A percentile compares a stretch with the other conserved stretches of the same genome.
Evolutionary conservation across 345 rosid species (phyloP).

Genomic region (Leavenworthia alabamica): DNA sequence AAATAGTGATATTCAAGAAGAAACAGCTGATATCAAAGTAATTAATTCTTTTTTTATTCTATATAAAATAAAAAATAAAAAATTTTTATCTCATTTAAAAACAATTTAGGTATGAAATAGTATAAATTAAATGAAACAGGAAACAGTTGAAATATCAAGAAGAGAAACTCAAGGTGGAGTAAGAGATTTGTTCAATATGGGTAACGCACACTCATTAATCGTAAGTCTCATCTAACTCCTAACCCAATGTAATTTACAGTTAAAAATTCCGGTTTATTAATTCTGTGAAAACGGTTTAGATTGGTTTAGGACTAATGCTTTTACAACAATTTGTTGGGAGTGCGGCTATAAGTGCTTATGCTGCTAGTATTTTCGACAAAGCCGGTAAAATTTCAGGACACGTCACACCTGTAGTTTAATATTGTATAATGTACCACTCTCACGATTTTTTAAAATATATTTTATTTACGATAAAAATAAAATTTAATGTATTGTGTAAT

Average conservation of each 20-base stretch:
- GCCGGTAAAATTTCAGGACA: constrained; percentile 11
- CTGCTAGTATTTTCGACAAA: constrained; percentile 24
- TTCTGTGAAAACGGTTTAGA: constrained; percentile 11
- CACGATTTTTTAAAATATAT: background rate
- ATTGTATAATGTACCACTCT: background rate
- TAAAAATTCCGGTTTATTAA: background rate
- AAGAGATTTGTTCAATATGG: constrained; percentile 21
- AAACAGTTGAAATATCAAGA: constrained; percentile 20
- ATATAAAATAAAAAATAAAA: too few relatives aligned
- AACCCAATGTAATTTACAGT: background rate
- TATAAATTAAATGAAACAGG: constrained; percentile 17
- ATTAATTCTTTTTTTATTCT: background rate
- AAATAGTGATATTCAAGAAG: constrained; percentile 21
- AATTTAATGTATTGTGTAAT: background rate
- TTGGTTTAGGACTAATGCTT: constrained; percentile 35
- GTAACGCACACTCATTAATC: constrained; percentile 19
- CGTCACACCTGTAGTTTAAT: background rate
- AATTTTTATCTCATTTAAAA: too few relatives aligned
- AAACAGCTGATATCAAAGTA: constrained; percentile 30
- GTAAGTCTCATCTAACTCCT: constrained; percentile 14
- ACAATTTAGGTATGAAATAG: too few relatives aligned
- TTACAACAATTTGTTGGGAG: constrained; percentile 33
- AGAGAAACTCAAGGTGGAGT: constrained; percentile 21
- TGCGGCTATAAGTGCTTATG: constrained; percentile 28
- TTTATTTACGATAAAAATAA: background rate